Conservation (phyloP, 495 filamentous ascomycete species). For the Tuber aestivum region DNA sequence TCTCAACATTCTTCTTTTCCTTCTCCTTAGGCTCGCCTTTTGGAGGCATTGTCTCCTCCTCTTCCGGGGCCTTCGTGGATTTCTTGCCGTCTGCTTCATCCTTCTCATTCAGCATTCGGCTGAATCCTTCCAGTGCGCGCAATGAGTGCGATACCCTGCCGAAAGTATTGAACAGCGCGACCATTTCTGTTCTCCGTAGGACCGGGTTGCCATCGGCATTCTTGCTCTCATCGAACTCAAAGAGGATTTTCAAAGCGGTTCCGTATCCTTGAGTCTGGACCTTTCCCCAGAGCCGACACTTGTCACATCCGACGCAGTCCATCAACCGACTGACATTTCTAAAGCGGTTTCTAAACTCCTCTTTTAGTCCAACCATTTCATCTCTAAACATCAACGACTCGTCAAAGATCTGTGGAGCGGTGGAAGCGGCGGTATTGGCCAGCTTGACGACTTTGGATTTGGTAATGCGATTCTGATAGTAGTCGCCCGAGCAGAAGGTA, state of each 20-base stretch:
- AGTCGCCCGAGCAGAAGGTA: slow-evolving; percentile 87
- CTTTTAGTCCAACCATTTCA: slow-evolving; percentile 69
- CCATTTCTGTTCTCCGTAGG: slow-evolving; percentile 81
- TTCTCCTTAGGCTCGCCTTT: slow-evolving; percentile 11
- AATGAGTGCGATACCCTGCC: slow-evolving; percentile 76
- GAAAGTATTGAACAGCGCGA: slow-evolving; percentile 89
- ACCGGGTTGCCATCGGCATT: slow-evolving; percentile 62
- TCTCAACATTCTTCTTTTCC: slow-evolving; percentile 44
- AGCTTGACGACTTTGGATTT: slow-evolving; percentile 71
- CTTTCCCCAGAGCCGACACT: slow-evolving; percentile 97
- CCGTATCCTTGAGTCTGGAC: slow-evolving; percentile 94
- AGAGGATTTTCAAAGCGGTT: slow-evolving; percentile 88
- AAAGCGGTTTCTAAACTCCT: slow-evolving; percentile 96
- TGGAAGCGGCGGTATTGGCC: slow-evolving; percentile 57
- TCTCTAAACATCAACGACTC: slow-evolving; percentile 89
- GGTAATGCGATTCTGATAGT: slow-evolving; percentile 67
- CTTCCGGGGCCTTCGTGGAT: slow-evolving; percentile 37
- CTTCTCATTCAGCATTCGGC: slow-evolving; percentile 49
- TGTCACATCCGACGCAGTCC: slow-evolving; percentile 99
- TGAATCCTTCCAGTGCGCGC: slow-evolving; percentile 66
- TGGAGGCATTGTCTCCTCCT: not conserved
- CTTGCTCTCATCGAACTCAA: slow-evolving; percentile 83
- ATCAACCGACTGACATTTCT: slow-evolving; percentile 91
- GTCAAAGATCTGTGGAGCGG: slow-evolving; percentile 76
- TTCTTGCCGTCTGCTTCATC: slow-evolving; percentile 51